Evolutionary conservation across 2,329 filamentous ascomycete species (phyloP).

Genomic region (Cercospora sp.): DNA sequence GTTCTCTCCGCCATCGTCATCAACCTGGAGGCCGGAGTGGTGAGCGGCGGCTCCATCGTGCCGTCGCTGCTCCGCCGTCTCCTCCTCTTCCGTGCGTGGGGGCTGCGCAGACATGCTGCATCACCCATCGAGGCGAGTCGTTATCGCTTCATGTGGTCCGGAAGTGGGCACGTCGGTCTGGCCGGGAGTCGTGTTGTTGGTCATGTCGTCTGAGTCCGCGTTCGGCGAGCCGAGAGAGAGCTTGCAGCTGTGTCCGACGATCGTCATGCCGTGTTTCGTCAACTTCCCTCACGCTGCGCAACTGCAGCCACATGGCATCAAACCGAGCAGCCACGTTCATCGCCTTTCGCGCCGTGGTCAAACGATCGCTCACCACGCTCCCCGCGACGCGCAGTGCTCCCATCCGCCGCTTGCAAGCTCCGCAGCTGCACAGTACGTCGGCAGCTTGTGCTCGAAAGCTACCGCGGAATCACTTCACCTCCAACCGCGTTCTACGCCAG

Average conservation of each 20-base stretch:
- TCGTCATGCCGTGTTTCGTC: neutral
- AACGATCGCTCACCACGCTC: conserved; percentile 29
- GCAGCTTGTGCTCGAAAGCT: conserved; percentile 28
- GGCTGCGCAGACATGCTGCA: conserved; percentile 42
- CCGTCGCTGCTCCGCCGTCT: conserved; percentile 15
- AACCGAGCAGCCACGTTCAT: conserved; percentile 33
- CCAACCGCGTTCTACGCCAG: conserved; percentile 23
- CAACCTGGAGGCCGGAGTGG: conserved; percentile 7
- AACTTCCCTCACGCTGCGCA: neutral
- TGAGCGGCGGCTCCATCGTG: conserved; percentile 13
- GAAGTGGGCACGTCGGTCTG: neutral
- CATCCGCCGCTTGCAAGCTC: conserved; percentile 21
- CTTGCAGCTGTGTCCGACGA: neutral
- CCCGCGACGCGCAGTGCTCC: conserved; percentile 24
- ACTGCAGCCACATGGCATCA: conserved; percentile 1
- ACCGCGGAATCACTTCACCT: conserved; percentile 32
- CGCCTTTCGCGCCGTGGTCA: conserved; percentile 32
- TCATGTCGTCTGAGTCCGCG: conserved; percentile 12
- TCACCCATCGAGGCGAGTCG: conserved; percentile 21
- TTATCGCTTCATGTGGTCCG: conserved; percentile 7
- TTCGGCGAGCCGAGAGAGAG: conserved; percentile 1
- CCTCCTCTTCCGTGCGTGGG: conserved; percentile 28
- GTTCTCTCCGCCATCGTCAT: conserved; percentile 32
- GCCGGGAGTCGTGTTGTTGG: neutral
- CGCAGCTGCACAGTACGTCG: conserved; percentile 24